Evolutionary conservation across 345 rosid genomes (phyloP).

Genomic region (Euphorbia peplus): DNA sequence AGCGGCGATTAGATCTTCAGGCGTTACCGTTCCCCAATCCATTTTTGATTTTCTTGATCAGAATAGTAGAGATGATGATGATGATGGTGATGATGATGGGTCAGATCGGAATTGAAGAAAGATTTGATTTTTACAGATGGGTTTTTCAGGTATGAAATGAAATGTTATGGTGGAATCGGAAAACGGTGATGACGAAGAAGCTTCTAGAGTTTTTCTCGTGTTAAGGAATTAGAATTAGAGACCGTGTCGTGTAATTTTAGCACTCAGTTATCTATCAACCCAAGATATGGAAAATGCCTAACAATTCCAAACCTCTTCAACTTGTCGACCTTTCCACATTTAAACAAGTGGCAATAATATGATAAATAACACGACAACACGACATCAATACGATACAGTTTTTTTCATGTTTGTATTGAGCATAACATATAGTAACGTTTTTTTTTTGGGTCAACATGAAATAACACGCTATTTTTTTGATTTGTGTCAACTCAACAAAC

Average conservation of each 20-base stretch:
- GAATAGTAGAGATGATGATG: neutral
- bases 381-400: too few species aligned
- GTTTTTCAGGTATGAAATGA: neutral
- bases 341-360: too few species aligned
- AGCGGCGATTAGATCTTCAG: constrained; percentile 87
- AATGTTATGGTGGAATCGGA: neutral
- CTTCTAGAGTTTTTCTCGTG: neutral
- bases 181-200: neutral
- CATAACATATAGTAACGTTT: too few species aligned
- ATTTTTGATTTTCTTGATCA: constrained; percentile 13
- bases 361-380: too few species aligned
- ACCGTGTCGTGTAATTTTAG: neutral
- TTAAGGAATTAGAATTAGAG: neutral
- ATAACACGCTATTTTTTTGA: too few species aligned
- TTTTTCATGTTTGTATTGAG: too few species aligned
- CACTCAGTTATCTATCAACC: neutral
- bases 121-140: neutral
- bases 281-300: too few species aligned
- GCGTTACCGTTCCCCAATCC: constrained; percentile 99
- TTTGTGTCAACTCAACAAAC: too few species aligned
- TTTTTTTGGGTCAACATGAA: too few species aligned
- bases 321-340: too few species aligned
- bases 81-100: too few species aligned
- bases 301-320: too few species aligned
- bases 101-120: neutral